Evolutionary conservation across 805 yeast genomes (phyloP).

Genomic region (Jamesozyma rosinii): DNA sequence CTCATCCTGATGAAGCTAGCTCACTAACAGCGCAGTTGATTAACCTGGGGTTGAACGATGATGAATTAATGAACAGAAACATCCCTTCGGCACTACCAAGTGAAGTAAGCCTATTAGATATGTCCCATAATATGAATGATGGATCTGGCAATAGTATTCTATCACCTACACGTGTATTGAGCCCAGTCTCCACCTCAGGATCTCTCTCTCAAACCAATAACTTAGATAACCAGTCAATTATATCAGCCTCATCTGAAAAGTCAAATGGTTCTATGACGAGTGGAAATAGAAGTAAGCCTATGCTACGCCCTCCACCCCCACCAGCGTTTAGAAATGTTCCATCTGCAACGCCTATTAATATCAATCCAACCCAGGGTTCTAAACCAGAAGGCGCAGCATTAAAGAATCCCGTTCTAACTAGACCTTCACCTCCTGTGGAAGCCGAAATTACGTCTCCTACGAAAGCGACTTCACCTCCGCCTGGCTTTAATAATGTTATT

Average conservation of each 20-base stretch:
- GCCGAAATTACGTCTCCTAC: neutral
- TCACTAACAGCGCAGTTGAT: constrained; percentile 13
- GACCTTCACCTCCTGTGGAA: constrained; percentile 17
- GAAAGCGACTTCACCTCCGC: constrained; percentile 28
- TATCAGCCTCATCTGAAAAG: neutral
- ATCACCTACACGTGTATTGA: neutral
- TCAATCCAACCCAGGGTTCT: neutral
- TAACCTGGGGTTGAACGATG: constrained; percentile 11
- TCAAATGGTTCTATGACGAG: neutral
- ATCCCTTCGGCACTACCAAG: constrained; percentile 2
- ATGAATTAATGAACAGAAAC: neutral
- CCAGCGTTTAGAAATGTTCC: constrained; percentile 7
- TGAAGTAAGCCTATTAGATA: constrained; percentile 10
- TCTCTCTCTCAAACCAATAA: neutral
- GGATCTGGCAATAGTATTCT: neutral
- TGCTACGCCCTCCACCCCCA: constrained; percentile 17
- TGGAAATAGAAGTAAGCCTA: constrained; percentile 4
- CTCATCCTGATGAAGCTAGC: constrained; percentile 26
- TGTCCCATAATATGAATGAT: neutral
- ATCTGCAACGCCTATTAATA: constrained; percentile 4
- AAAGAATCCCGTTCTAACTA: neutral
- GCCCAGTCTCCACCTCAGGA: neutral
- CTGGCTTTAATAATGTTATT: constrained; percentile 30
- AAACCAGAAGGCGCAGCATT: neutral
- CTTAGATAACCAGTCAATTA: neutral